Percentiles rank a stretch among this genome's conserved stretches.
Conservation (phyloP, 208 protist genomes). For the Trypanosoma conorhini region DNA sequence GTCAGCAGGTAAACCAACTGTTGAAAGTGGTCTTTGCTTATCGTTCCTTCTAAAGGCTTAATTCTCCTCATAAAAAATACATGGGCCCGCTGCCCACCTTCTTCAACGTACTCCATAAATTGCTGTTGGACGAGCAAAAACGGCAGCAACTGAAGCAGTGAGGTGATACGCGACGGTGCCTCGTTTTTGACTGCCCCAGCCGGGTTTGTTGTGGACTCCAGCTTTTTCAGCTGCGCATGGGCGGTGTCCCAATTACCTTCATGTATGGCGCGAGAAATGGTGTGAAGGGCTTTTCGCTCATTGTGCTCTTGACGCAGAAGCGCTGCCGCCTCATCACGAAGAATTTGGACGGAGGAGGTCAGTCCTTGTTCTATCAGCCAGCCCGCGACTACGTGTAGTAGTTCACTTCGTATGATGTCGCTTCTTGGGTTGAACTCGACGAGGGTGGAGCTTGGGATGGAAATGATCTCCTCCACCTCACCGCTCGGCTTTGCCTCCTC, state of each 20-base stretch:
- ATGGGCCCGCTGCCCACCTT: conserved; percentile 71
- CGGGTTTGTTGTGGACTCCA: conserved; percentile 28
- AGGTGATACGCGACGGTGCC: conserved; percentile 9
- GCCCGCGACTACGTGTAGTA: conserved; percentile 64
- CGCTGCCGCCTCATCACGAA: conserved; percentile 76
- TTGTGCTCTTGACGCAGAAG: conserved; percentile 72
- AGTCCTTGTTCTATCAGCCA: conserved; percentile 78
- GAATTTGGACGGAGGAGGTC: conserved; percentile 77
- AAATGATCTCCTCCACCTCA: conserved; percentile 11
- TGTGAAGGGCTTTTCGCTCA: conserved; percentile 68
- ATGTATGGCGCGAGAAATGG: conserved; percentile 62
- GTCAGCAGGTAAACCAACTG: conserved; percentile 84
- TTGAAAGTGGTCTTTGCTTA: conserved; percentile 71
- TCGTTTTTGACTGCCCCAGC: conserved; percentile 19
- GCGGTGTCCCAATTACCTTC: conserved; percentile 81
- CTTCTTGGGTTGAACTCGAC: conserved; percentile 59
- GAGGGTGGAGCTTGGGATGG: conserved; percentile 32
- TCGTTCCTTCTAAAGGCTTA: conserved; percentile 72
- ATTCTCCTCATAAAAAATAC: conserved; percentile 84
- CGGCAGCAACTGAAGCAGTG: conserved; percentile 53
- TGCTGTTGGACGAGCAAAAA: conserved; percentile 79
- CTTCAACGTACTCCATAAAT: conserved; percentile 85
- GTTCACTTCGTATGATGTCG: conserved; percentile 63
- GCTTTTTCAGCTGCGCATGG: conserved; percentile 57
- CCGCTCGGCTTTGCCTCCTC: not conserved